Percentiles rank a stretch among this genome's conserved stretches.
Evolutionary conservation across 768 basidiomycete genomes (phyloP).

Genomic region (Tricholoma furcatifolium): DNA sequence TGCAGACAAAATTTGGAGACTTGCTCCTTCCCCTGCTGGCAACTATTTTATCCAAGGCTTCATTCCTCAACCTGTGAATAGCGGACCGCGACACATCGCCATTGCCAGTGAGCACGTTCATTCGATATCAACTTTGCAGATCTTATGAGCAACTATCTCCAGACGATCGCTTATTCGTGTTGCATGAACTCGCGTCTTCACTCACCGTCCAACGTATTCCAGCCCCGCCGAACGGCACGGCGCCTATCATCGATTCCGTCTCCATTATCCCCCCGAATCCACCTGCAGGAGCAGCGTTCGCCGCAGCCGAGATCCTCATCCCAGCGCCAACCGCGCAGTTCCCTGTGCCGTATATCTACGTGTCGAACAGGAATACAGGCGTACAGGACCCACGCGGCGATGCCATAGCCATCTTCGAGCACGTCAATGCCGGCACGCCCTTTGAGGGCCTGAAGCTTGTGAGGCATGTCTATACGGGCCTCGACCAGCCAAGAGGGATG

Average conservation of each 20-base stretch:
- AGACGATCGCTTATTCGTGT: slow-evolving; percentile 50
- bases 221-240: slow-evolving; percentile 47
- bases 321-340: slow-evolving; percentile 45
- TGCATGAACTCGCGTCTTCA: slow-evolving; percentile 58
- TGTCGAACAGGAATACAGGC: slow-evolving; percentile 63
- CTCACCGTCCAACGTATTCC: slow-evolving; percentile 60
- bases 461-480: slow-evolving; percentile 57
- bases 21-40: slow-evolving; percentile 38
- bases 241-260: slow-evolving; percentile 44
- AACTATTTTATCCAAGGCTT: slow-evolving; percentile 54
- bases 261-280: slow-evolving; percentile 48
- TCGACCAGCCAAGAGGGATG: slow-evolving; percentile 68
- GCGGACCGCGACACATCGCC: slow-evolving; percentile 61
- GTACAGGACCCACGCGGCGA: slow-evolving; percentile 52
- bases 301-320: slow-evolving; percentile 64
- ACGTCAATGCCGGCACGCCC: slow-evolving; percentile 21
- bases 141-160: neutral
- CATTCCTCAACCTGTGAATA: slow-evolving; percentile 37
- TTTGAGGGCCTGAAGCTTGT: slow-evolving; percentile 32
- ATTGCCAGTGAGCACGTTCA: slow-evolving; percentile 28
- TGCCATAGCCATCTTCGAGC: slow-evolving; percentile 61
- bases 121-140: neutral
- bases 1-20: slow-evolving; percentile 63
- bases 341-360: slow-evolving; percentile 57
- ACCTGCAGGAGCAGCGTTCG: slow-evolving; percentile 39